A percentile compares a stretch with the other conserved stretches of the same genome.
Conservation (phyloP, 208 protist species). For the Acanthamoeba polyphaga region DNA sequence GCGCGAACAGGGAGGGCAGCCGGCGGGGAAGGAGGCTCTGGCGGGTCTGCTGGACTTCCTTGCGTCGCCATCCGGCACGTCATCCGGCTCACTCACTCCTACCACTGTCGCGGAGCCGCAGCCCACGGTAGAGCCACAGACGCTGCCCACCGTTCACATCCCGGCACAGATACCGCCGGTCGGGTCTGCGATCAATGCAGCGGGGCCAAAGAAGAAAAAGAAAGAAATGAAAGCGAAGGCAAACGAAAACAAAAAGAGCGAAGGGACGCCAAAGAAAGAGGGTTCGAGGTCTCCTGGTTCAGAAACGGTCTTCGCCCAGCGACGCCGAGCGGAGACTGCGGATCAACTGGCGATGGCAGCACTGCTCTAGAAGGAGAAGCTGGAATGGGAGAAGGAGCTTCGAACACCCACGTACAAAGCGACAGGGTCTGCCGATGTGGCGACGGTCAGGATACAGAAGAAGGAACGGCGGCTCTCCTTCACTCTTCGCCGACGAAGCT, state of each 20-base stretch:
- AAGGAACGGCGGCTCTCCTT: neutral
- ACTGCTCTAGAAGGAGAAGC: neutral
- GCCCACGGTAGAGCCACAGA: too few relatives aligned
- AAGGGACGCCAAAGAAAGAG: neutral
- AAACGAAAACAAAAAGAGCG: neutral
- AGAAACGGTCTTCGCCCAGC: neutral
- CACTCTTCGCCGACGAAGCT: neutral
- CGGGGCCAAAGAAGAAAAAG: neutral
- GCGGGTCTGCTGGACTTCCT: neutral
- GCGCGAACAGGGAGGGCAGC: neutral
- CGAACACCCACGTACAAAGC: neutral
- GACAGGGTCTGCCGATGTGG: neutral
- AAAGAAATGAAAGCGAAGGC: neutral
- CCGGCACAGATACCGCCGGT: too few relatives aligned
- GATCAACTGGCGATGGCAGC: neutral
- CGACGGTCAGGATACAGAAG: neutral
- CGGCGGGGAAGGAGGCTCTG: neutral
- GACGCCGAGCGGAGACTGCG: neutral
- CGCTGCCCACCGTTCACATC: too few relatives aligned
- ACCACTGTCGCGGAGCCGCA: too few relatives aligned
- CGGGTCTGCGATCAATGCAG: neutral
- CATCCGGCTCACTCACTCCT: too few relatives aligned
- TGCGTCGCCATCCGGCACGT: neutral
- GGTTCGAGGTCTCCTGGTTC: neutral
- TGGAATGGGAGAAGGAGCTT: neutral